Evolutionary conservation across 257 asterid species (phyloP), one percentile per base, ranked within the genome.

Genomic region (Solanum pimpinellifolium): DNA sequence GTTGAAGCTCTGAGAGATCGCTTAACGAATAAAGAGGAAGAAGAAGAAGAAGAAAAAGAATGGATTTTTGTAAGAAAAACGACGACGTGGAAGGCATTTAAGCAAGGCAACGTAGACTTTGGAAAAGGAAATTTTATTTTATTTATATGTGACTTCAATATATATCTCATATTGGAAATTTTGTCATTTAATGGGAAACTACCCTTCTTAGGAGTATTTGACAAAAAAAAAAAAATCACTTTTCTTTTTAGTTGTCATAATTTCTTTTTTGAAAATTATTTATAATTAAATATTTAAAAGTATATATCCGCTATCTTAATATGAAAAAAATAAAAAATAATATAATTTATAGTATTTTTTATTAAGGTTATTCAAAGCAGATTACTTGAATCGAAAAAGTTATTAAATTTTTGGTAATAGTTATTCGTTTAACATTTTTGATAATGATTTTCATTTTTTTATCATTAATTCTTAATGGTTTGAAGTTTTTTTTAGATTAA

Each of bases 71-170:
- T 59, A 8, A 59, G 66, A 46, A 78, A 78, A 80, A 80, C 81
- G 29, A 73, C 83, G 83, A 80, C 85, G 85, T 80, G 77, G 27
- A 80, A 80, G 14, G 44, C 44, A 80, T 47, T 47, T 49, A 80
- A 2, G 27, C 85, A 1, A 80, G 65, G 11, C 65, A 56, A 80
- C 42, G 78, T 27, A 14, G 86, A 84, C 77, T 84, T 16, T 84
- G 7, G 25, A 16, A 39, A 84, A 60, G 25, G 76, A 62, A 83
- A 62, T 23, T 65, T n/a, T 25, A 11, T 65, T 11, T 35, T 29
- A 33, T 35, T 16, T 5, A 20, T 56, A 20, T 20, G 25, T 16
- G 23, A 75, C 31, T 75, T 76, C 66, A 46, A 73, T 11, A 78
- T 25, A 46, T 78, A 27, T 78, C 65, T 16, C 20, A 60, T 62